Evolutionary conservation across 768 basidiomycete genomes (phyloP), one percentile per base, ranked within the genome.

Genomic region (Mycena pura): DNA sequence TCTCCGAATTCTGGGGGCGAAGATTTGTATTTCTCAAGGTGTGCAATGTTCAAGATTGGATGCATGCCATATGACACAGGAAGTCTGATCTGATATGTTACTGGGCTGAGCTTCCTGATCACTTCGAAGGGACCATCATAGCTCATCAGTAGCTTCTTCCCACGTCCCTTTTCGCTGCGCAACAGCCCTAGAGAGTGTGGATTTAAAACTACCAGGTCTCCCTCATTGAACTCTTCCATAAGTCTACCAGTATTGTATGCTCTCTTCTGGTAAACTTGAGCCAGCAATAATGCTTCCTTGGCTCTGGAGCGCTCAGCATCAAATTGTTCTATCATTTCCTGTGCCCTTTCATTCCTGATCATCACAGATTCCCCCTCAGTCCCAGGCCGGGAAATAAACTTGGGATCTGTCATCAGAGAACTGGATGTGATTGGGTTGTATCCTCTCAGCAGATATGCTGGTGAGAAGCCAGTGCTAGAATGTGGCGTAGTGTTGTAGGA

Each of bases 401-500:
- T 15, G 11, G 44, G 28, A 21, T 34, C 11, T 27, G 56, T 36
- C n/a, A 57, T 21, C 3, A 57, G 15, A 10, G 31, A 36, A 6
- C 22, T 24, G 19, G 24, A 24, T 0, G 73, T 72, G 3, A 64
- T 61, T 5, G 72, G 74, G 6, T 54, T 43, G 54, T 57, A 76
- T 8, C 76, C 74, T 17, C 62, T 52, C 1, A 76, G 62, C 3
- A 74, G 55, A 50, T 64, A 75, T 5, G 70, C 67, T 4, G 74
- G 77, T 0, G 74, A 25, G 28, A 64, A 73, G 7, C 38, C 47
- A 1, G 75, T 75, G 9, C 72, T 63, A 6, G 71, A 56, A 44
- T 76, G 76, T 0, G 61, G 53, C 0, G 69, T 62, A 0, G 73
- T 61, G 57, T 78, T 78, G 59, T 78, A 78, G 0, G 75, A 40